Conservation (phyloP, 2,329 filamentous ascomycete species). For the Aspergillus alliaceus region DNA sequence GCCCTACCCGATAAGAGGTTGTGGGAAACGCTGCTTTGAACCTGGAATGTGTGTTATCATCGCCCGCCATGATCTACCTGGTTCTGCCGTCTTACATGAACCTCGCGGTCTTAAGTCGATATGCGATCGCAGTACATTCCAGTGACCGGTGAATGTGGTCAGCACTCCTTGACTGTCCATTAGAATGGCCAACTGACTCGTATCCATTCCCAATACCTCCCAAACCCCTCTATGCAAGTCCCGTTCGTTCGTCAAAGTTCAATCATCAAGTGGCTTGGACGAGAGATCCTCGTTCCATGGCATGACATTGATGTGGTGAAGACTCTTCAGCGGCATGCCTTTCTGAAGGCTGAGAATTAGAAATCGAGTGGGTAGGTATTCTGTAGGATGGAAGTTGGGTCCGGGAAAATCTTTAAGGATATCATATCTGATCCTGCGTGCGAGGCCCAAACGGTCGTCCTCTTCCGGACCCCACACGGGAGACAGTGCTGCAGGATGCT, state of each 20-base stretch:
- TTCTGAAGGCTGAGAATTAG: too few relatives aligned
- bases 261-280: not conserved
- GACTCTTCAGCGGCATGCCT: not conserved
- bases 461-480: too few relatives aligned
- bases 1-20: not conserved
- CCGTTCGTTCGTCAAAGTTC: not conserved
- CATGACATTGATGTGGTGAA: not conserved
- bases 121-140: not conserved
- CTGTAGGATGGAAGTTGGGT: too few relatives aligned
- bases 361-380: too few relatives aligned
- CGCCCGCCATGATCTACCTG: rapidly evolving
- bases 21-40: not conserved
- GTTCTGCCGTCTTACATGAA: not conserved
- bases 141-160: not conserved
- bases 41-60: not conserved
- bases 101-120: not conserved
- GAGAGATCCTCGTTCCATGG: not conserved
- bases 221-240: not conserved
- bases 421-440: too few relatives aligned
- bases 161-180: too few relatives aligned
- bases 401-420: too few relatives aligned
- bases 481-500: too few relatives aligned
- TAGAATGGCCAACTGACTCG: not conserved
- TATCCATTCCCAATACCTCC: not conserved
- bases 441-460: too few relatives aligned